Base-by-base conservation (phyloP, 768 basidiomycete genomes). In the Tubosaeta sp. region DNA sequence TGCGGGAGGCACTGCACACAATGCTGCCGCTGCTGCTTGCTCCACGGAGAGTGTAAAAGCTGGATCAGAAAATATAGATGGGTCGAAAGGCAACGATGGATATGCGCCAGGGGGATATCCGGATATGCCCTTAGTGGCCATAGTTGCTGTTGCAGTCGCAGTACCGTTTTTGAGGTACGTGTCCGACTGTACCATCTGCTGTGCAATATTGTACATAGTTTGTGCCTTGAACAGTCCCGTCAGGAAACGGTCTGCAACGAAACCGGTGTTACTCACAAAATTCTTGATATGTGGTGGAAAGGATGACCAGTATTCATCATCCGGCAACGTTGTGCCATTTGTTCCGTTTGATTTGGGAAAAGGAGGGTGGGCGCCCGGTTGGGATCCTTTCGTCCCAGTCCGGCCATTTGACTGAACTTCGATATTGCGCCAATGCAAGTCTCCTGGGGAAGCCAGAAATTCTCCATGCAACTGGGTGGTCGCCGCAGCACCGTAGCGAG, bases 281-380 rank as follows among this genome's bases (percentile, higher is more conserved):
- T 78, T 82, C 62, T 83, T 78, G 54, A 86, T 77, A 60, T 86
- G 82, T 22, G 80, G 76, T 34, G 86, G 85, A 42, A 88, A 75
- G 35, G 80, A 77, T 43, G 81, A 77, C 86, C 85, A 85, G 63
- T 86, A 86, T 43, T 82, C 82, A 57, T 85, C 82, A 56, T 83
- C 83, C 45, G 75, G 71, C 14, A 69, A 43, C 47, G 50, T 43
- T 16, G 56, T 44, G 9, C 59, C 60, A 39, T 55, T 59, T 19
- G 51, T 22, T 43, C 62, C 68, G 32, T 68, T 62, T 10, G 49
- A 45, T 54, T 56, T 70, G 26, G 59, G 55, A 0, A 68, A 53
- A 1, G 61, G 54, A 32, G 48, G n/a, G 8, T 65, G 63, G 27
- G 51, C 27, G 44, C 34, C 39, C 4, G 52, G 47, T 9, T 60